These are phyloP conservation scores for Magnaporthiopsis incrustans DNA, from an alignment of 2,329 filamentous ascomycete genomes.

Conservation along the genomic window DNA sequence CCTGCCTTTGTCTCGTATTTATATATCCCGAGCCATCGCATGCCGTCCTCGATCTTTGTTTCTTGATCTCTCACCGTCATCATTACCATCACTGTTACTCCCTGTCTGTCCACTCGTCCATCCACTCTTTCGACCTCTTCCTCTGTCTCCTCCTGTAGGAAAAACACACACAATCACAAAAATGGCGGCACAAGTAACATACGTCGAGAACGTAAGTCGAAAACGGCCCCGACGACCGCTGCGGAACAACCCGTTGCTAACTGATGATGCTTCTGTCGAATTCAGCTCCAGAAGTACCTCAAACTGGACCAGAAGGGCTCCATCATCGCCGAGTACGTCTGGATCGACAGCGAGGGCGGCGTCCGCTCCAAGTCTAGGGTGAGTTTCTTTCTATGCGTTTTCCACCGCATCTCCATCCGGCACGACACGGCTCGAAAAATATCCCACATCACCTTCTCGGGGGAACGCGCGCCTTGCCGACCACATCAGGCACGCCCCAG, in stretches of 20 bases:
- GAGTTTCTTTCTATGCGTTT: slow-evolving; percentile 31
- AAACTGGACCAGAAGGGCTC: slow-evolving; percentile 80
- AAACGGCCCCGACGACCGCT: not conserved
- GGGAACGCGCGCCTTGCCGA: not conserved
- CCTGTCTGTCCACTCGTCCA: not conserved
- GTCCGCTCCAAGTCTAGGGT: slow-evolving; percentile 95
- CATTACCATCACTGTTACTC: not conserved
- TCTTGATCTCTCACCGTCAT: not conserved
- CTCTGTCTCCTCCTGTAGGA: not conserved
- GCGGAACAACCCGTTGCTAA: not conserved
- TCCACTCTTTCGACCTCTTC: not conserved
- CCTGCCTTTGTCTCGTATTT: not conserved
- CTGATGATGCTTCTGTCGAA: not conserved
- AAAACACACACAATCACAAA: not conserved
- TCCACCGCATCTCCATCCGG: no score
- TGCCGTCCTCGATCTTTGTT: not conserved
- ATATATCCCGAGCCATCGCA: not conserved
- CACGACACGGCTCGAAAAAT: no score
- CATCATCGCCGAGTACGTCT: slow-evolving; percentile 67
- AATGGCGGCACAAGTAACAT: slow-evolving; percentile 7
- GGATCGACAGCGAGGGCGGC: slow-evolving; percentile 79
- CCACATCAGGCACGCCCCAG: not conserved
- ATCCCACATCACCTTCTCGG: not conserved
- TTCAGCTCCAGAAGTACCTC: slow-evolving; percentile 85
- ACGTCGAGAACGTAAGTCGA: slow-evolving; percentile 4